Base-by-base conservation (phyloP, 345 rosid species). In the Bretschneidera sinensis region DNA sequence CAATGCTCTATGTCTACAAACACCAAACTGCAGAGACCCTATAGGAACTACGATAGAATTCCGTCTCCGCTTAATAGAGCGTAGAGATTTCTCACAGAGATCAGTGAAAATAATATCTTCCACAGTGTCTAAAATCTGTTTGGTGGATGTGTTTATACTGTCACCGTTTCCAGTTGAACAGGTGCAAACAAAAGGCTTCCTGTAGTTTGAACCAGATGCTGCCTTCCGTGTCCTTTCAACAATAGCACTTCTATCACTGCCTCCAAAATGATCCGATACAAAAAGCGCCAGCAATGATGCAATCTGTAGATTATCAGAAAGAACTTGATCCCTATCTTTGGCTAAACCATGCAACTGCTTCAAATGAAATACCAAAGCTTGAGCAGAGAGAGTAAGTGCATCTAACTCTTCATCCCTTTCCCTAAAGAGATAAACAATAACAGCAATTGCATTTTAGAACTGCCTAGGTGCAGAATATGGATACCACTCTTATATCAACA, bases 211-310 rank as follows among this genome's bases (percentile, higher is more conserved):
- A 74, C 96, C 96, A 49, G 96, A 94, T 48, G 73, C 88, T 62
- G 81, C 77, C 80, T 80, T 88, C 24, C 95, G 76, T 17, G 84
- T 73, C 80, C 83, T 82, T 73, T 83, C 91, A 70, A 90, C 63
- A 71, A 83, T 45, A 53, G 78, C 63, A 73, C 76, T 77, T 74
- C 81, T 86, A 60, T 90, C 97, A 67, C 95, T 85, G 48, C 99
- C 97, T 62, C 99, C 99, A 85, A 90, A 94, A 80, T 90, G 99
- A 77, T 94, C 95, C 0, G 99, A 94, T 21, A 90, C 95, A 71
- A 94, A 88, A 67, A 94, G 88, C 9, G 99, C 92, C 56, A 94
- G 97, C 83, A 79, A 73, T 21, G 89, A 84, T 33, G 82, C 92
- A 59, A 82, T 60, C 54, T 81, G 96, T 69, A 85, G 68, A 80